phyloP scores from a whole-genome alignment of 345 rosid species.

The Eucalyptus sp. region DNA sequence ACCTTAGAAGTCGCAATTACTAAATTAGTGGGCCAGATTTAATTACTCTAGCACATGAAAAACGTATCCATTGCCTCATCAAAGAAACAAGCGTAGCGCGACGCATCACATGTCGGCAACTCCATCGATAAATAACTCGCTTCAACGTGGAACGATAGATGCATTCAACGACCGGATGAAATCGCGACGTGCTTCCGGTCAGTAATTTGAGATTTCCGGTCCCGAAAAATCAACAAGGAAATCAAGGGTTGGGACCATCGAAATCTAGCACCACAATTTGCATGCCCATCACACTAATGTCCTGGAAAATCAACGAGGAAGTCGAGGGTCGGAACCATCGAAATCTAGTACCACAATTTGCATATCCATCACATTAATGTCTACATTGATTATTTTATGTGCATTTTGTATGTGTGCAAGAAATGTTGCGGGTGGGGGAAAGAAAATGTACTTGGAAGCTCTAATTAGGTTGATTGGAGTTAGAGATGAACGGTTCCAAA shows the following conservation, averaged over 20 bases:
- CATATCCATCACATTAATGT: neutral
- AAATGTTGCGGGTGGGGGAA: neutral
- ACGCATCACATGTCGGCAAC: neutral
- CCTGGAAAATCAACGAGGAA: neutral
- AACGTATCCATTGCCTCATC: neutral
- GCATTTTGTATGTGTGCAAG: neutral
- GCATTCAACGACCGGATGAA: neutral
- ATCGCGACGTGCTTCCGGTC: accelerated
- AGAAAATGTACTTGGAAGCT: neutral
- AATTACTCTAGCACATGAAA: neutral
- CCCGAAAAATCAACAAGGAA: neutral
- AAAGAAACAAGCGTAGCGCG: neutral
- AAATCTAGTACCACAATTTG: neutral
- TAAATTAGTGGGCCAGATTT: neutral
- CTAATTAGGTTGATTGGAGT: neutral
- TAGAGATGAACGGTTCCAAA: too few relatives aligned
- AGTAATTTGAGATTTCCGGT: accelerated
- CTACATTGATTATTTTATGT: neutral
- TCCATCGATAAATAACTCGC: neutral
- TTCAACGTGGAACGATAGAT: neutral
- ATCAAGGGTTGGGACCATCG: neutral
- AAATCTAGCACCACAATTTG: neutral
- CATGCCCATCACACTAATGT: neutral
- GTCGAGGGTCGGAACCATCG: neutral
- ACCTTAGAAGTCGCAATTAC: neutral